Base-by-base conservation (phyloP, 1,284 basidiomycete genomes). In the Neotropicomus parvogracilis region DNA sequence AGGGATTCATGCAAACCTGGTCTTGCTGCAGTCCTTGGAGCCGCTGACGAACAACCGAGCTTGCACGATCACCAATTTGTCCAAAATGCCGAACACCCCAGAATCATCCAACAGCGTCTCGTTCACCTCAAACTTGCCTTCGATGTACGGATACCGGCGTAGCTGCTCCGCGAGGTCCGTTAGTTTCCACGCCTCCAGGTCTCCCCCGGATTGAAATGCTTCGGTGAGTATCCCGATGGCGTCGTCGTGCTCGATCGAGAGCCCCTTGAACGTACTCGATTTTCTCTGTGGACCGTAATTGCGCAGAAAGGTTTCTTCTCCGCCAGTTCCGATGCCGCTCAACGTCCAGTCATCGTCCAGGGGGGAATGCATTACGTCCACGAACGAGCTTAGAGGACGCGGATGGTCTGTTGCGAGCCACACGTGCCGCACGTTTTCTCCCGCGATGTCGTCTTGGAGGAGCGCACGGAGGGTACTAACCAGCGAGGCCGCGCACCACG, bases 361-460 rank as follows among this genome's bases (percentile, higher is more conserved):
- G 3, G 16, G 38, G 17, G 36, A 31, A 20, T 14, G 28, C 12
- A 19, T 28, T 4, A 16, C 12, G 3, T 36, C 35, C 36, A 24
- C 14, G 21, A 42, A 48, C 29, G 49, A 21, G 40, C 49, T 7
- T 39, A 63, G 49, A 33, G 69, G 62, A 40, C 63, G 60, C 1
- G 74, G 73, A 46, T 74, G 68, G 53, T 79, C 77, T 31, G 71
- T 76, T 0, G 74, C 74, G 24, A 79, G 64, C 75, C 75, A 80
- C 1, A 77, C 65, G 4, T 65, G 64, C 6, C 58, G 59, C 33
- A 73, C 57, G 20, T 62, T 65, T 20, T 58, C 51, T 3, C 59
- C 59, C 3, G 63, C 42, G 6, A 48, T 49, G 1, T 63, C 55
- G 16, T 70, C 65, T 19, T 61, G 61, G 26, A 74, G 66, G 21